A percentile compares a stretch with the other conserved stretches of the same genome.
Conservation (phyloP, 176 grass and related monocot species). For the Phragmites australis region DNA sequence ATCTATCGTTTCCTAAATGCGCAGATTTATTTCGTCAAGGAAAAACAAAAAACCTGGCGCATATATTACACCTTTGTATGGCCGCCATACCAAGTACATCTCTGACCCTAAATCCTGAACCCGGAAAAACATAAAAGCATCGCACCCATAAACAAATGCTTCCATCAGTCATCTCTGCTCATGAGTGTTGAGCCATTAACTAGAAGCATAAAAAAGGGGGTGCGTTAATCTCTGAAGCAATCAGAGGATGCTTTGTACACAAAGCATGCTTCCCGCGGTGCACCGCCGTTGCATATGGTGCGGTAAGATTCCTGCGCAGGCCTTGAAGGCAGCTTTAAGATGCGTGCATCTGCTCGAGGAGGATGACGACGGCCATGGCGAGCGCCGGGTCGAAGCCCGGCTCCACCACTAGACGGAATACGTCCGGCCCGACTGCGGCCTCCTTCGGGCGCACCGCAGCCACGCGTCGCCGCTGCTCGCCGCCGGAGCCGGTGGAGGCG, state of each 20-base stretch:
- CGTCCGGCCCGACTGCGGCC: conserved; percentile 57
- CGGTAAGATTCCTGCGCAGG: background rate
- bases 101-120: background rate
- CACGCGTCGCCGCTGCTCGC: conserved; percentile 40
- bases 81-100: background rate
- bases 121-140: background rate
- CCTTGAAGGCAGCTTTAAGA: background rate
- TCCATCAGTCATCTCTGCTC: background rate
- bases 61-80: background rate
- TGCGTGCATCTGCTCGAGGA: conserved; percentile 68
- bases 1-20: background rate
- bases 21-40: conserved; percentile 25
- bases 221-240: background rate
- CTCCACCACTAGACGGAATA: conserved; percentile 72
- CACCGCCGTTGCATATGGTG: background rate
- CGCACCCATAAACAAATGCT: conserved; percentile 18
- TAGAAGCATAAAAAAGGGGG: conserved; percentile 36
- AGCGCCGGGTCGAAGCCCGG: conserved; percentile 62
- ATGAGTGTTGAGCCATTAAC: background rate
- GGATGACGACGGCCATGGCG: conserved; percentile 84
- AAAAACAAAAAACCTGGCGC: background rate
- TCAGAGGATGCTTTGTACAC: background rate
- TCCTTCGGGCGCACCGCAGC: conserved; percentile 67
- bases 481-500: conserved; percentile 31
- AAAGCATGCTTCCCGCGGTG: background rate